These are phyloP conservation scores for Aspergillus costaricaensis DNA, from an alignment of 2,329 filamentous ascomycete species.

Conservation along the genomic window DNA sequence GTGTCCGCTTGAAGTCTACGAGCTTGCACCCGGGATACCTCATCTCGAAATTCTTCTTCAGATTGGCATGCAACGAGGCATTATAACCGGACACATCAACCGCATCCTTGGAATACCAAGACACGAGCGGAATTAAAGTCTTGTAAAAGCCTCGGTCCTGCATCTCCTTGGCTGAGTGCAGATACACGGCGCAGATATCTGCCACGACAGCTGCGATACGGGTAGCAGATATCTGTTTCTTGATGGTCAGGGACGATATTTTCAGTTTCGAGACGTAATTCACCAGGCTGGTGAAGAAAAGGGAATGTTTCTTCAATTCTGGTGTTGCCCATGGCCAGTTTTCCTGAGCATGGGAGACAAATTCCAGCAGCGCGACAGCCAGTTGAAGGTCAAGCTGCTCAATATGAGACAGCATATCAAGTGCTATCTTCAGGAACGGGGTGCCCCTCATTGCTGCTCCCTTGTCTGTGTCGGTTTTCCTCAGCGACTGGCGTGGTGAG, in stretches of 20 bases:
- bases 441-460: constrained; percentile 54
- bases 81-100: constrained; percentile 83
- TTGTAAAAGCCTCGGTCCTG: constrained; percentile 69
- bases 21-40: constrained; percentile 74
- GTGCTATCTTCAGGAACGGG: constrained; percentile 73
- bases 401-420: constrained; percentile 69
- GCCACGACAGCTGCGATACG: constrained; percentile 78
- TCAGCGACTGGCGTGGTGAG: constrained; percentile 74
- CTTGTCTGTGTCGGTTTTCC: constrained; percentile 51
- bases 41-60: constrained; percentile 78
- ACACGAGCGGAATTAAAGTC: constrained; percentile 70
- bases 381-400: constrained; percentile 64
- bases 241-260: constrained; percentile 51
- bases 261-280: constrained; percentile 67
- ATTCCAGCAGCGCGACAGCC: constrained; percentile 76
- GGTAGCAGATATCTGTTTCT: constrained; percentile 59
- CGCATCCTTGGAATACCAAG: constrained; percentile 77
- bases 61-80: constrained; percentile 78
- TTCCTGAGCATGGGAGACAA: constrained; percentile 85
- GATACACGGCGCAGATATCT: constrained; percentile 85
- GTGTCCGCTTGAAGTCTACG: constrained; percentile 77
- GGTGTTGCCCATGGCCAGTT: constrained; percentile 95
- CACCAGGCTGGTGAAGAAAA: constrained; percentile 72
- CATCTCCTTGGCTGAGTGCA: constrained; percentile 80
- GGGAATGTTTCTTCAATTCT: constrained; percentile 70